phyloP scores from a whole-genome alignment of 2,329 filamentous ascomycete species.

The Fonsecaea erecta region DNA sequence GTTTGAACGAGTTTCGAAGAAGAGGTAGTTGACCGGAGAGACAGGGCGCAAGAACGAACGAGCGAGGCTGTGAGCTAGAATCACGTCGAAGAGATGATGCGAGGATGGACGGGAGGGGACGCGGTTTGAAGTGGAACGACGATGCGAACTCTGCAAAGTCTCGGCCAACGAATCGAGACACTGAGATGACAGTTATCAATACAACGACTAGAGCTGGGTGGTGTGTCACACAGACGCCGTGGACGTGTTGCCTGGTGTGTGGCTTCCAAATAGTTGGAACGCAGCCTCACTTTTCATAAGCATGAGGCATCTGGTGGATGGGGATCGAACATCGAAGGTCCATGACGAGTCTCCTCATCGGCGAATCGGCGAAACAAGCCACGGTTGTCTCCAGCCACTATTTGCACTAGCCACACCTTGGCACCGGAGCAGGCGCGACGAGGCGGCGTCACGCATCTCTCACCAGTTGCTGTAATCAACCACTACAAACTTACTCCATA shows the following conservation, averaged over 20 bases:
- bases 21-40: neutral
- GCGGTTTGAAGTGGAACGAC: conserved; percentile 3
- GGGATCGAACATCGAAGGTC: neutral
- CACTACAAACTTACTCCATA: neutral
- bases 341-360: neutral
- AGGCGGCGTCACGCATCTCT: conserved; percentile 26
- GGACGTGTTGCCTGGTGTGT: conserved; percentile 31
- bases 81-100: conserved; percentile 26
- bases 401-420: neutral
- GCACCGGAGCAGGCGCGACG: conserved; percentile 5
- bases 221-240: conserved; percentile 29
- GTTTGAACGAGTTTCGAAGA: neutral
- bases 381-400: conserved; percentile 1
- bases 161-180: neutral
- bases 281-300: conserved; percentile 26
- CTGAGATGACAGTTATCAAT: conserved; percentile 2
- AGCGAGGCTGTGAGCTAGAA: conserved; percentile 24
- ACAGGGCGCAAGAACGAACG: neutral
- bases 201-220: conserved; percentile 1
- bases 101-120: neutral
- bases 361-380: conserved; percentile 1
- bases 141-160: neutral
- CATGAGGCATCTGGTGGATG: neutral
- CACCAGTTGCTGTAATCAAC: conserved; percentile 19
- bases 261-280: conserved; percentile 10